Conservation (phyloP, 768 basidiomycete species). For the Rubroboletus satanas region DNA sequence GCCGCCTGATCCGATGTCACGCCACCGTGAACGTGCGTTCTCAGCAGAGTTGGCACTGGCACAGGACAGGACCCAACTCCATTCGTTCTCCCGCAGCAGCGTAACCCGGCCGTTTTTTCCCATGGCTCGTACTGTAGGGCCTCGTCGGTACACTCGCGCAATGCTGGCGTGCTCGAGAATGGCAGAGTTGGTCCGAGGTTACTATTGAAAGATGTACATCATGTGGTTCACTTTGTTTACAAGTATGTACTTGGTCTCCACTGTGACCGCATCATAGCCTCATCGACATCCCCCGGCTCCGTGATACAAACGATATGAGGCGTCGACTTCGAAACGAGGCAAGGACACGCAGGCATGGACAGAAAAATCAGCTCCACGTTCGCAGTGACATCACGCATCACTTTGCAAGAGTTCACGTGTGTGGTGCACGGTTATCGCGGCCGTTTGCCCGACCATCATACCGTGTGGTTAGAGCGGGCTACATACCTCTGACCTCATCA, state of each 20-base stretch:
- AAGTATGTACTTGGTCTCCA: not conserved
- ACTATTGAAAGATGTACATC: no score
- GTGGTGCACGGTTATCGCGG: not conserved
- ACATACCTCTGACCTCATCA: slow-evolving; percentile 1
- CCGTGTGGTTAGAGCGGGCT: not conserved
- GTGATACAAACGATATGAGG: not conserved
- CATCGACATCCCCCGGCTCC: not conserved
- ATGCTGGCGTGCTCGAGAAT: not conserved
- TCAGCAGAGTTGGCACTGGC: slow-evolving; percentile 2
- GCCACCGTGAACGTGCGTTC: slow-evolving; percentile 23
- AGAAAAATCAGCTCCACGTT: not conserved
- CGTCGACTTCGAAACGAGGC: not conserved
- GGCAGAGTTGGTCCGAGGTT: not conserved
- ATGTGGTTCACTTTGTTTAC: no score
- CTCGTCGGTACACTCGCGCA: no score
- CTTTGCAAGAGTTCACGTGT: not conserved
- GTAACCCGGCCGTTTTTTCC: not conserved
- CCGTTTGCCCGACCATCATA: not conserved
- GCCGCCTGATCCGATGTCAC: slow-evolving; percentile 10
- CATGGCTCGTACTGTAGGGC: no score
- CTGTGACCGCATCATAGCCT: not conserved
- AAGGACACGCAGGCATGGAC: not conserved
- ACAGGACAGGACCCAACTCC: slow-evolving; percentile 15
- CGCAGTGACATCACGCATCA: not conserved
- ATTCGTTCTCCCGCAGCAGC: slow-evolving; percentile 16